Base-by-base conservation (phyloP, 306 rosid species). In the Geum urbanum region DNA sequence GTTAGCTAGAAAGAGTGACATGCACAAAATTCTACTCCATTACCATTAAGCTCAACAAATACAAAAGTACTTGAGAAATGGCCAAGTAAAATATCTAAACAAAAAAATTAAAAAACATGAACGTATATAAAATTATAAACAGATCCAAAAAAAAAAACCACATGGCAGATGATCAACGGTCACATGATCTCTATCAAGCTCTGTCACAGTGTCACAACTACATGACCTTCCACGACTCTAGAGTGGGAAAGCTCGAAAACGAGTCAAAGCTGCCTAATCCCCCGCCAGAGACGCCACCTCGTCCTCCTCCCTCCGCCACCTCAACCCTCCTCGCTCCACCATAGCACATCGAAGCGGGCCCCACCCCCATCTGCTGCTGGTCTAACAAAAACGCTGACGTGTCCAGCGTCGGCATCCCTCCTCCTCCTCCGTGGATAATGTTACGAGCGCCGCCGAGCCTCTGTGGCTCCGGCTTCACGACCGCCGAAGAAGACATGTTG, bases 221-320 rank as follows among this genome's bases (percentile, higher is more conserved):
- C 89, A 86, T 84, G 16, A 88, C 97, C 77, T 92, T 90, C 98
- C 98, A 88, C 11, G 98, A 92, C 46, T 94, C 98, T 1, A 94
- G 74, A 41, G 98, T 94, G 20, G 98, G 98, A 72, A 88, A 94
- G 77, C 79, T 82, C 6, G 96, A 65, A 58, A 78, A 88, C 6
- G 84, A 66, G 47, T 87, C 96, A 77, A 88, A 94, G 74, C 37
- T 32, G 37, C 86, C 97, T 7, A 78, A 86, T 9, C 80, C 90
- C 3, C 75, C 79, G 7, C 78, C 63, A 16, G 62, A 50, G 15
- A 78, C 63, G 43, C 65, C 71, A 9, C 69, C 78, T 11, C 1
- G n/a, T n/a, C 27, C 27, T 24, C 27, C 37, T 32, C 79, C 80
- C 0, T 70, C 64, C 0, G 67, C 39, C 7, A 39, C 80, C 8